Evolutionary conservation across 768 basidiomycete genomes (phyloP), one percentile per base, ranked within the genome.

Genomic region (Tulasnella sp.): DNA sequence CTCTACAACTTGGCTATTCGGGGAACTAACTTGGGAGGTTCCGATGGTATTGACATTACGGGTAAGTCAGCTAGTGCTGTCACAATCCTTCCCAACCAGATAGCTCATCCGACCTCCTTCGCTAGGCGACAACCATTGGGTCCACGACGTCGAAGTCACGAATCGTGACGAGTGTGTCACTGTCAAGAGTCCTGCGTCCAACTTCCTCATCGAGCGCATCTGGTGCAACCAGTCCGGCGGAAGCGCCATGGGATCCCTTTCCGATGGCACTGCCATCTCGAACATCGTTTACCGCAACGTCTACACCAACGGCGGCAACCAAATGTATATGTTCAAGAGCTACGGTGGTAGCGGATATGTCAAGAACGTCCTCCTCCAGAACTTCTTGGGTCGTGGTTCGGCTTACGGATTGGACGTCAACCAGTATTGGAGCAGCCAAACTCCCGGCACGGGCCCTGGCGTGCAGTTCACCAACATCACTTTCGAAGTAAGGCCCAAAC

Each of bases 111-210:
- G 12, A 5, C 26, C 26, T 29, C 17, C 3, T 8, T 14, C 0
- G 3, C 12, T 41, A 75, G 74, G 79, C n/a, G 59, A 73, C 32
- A 80, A 80, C 76, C 64, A 77, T 68, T 80, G 78, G 42, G 78
- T 82, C 29, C 80, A 81, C 63, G 79, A 81, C 40, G 77, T 80
- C 62, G 75, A 76, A 6, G 78, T 82, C 29, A 80, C 79, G 69
- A 80, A 78, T 62, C 79, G 77, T 29, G 76, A 77, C 42, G 77
- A 81, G 64, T 81, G 80, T 62, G 78, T 80, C 17, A 80, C 79
- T 0, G 78, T 81, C 71, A 81, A 81, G 66, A 73, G 41, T 63
- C 78, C 1, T 78, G 80, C 80, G 3, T 66, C 78, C 19, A 77
- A 79, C 73, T 75, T 79, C 47, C 77, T 77, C 29, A 73, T 80